phyloP scores from a whole-genome alignment of 352 stramenopile genomes.

The Plasmopara viticola region DNA sequence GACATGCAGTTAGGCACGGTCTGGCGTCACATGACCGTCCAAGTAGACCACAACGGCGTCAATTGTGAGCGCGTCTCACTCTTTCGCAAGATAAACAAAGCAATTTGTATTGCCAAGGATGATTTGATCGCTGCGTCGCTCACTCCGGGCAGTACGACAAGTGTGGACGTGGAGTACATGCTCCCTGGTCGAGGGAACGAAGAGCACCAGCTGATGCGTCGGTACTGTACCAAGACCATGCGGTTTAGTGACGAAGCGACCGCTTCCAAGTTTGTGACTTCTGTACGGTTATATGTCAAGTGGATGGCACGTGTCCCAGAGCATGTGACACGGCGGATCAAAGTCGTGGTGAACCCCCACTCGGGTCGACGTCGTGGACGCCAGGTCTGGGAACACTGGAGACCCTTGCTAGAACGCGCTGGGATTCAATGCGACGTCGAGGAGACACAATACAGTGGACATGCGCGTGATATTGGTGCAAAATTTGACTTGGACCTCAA shows the following conservation, averaged over 20 bases:
- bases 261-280: conserved; percentile 28
- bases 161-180: conserved; percentile 63
- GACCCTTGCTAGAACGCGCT: conserved; percentile 47
- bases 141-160: conserved; percentile 18
- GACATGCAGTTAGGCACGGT: conserved; percentile 39
- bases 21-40: conserved; percentile 46
- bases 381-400: conserved; percentile 59
- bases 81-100: conserved; percentile 57
- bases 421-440: conserved; percentile 72
- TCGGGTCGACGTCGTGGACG: conserved; percentile 52
- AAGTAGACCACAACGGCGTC: conserved; percentile 51
- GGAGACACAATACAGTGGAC: conserved; percentile 62
- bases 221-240: conserved; percentile 38
- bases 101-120: conserved; percentile 42
- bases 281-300: conserved; percentile 53
- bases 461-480: conserved; percentile 67
- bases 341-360: conserved; percentile 76
- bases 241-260: conserved; percentile 27
- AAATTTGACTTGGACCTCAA: conserved; percentile 46
- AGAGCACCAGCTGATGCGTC: conserved; percentile 49
- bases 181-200: conserved; percentile 40
- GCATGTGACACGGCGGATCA: conserved; percentile 45
- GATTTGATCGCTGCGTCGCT: conserved; percentile 45
- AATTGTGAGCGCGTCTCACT: conserved; percentile 46
- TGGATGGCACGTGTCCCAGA: conserved; percentile 66